These are phyloP conservation scores for Hypoxylon subgilvum DNA, from an alignment of 495 filamentous ascomycete genomes.

Conservation along the genomic window DNA sequence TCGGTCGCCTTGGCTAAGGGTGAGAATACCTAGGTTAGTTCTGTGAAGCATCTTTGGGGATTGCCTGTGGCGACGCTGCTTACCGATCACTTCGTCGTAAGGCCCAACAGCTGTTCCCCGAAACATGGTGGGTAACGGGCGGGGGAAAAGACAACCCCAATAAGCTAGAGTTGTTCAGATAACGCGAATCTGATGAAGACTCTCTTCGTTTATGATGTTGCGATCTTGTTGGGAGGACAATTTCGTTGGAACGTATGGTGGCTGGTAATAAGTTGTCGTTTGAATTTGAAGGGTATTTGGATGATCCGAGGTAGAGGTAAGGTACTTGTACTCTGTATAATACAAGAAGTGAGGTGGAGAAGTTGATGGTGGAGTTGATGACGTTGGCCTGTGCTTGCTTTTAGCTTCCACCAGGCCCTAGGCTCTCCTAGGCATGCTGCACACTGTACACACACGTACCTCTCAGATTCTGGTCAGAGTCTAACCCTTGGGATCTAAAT, in stretches of 20 bases:
- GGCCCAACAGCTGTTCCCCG: slow-evolving; percentile 57
- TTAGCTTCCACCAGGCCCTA: slow-evolving; percentile 1
- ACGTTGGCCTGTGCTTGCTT: slow-evolving; percentile 35
- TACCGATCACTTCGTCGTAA: slow-evolving; percentile 61
- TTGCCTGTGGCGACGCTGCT: slow-evolving; percentile 21
- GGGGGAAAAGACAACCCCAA: slow-evolving; percentile 11
- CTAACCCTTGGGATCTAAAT: no score
- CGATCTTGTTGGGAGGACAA: not conserved
- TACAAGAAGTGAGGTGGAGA: slow-evolving; percentile 5
- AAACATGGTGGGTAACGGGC: slow-evolving; percentile 52
- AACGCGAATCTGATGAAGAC: not conserved
- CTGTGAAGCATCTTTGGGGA: slow-evolving; percentile 2
- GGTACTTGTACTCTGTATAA: slow-evolving; percentile 20
- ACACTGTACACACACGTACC: not conserved
- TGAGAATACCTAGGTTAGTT: slow-evolving; percentile 13
- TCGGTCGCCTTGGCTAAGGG: slow-evolving; percentile 91
- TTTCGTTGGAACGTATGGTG: slow-evolving; percentile 7
- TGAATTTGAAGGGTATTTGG: not conserved
- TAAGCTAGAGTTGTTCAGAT: not conserved
- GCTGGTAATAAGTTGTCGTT: slow-evolving; percentile 2
- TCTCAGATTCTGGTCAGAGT: no score
- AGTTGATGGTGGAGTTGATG: slow-evolving; percentile 36
- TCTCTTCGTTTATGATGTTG: not conserved
- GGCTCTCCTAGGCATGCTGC: not conserved
- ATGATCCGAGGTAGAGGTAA: slow-evolving; percentile 1